phyloP scores from a whole-genome alignment of 441 rosid species.

The Populus trichocarpa region DNA sequence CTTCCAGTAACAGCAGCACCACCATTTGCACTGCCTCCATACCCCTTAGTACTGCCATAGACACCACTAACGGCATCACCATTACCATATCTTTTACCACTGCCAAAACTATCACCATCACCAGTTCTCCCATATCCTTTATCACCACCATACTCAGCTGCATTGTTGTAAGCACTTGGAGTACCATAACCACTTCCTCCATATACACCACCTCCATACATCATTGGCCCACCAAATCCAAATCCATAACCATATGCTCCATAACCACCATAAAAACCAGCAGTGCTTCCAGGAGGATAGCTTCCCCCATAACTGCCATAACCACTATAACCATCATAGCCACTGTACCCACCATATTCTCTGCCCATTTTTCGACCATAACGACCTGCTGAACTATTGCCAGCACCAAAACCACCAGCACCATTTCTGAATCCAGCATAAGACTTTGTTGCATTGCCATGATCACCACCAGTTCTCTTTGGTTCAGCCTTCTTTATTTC shows the following conservation, averaged over 20 bases:
- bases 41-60: slow-evolving; percentile 7
- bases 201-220: slow-evolving; percentile 40
- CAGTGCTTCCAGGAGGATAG: slow-evolving; percentile 29
- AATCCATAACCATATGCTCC: slow-evolving; percentile 42
- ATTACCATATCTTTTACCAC: slow-evolving; percentile 36
- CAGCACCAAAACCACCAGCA: slow-evolving; percentile 25
- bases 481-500: slow-evolving; percentile 99
- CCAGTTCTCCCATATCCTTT: slow-evolving; percentile 27
- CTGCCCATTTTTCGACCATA: slow-evolving; percentile 39
- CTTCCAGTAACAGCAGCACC: slow-evolving; percentile 11
- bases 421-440: slow-evolving; percentile 53
- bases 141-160: slow-evolving; percentile 35
- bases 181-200: slow-evolving; percentile 36
- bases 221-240: slow-evolving; percentile 41
- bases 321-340: slow-evolving; percentile 42
- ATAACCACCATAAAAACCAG: slow-evolving; percentile 43
- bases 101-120: slow-evolving; percentile 24
- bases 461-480: slow-evolving; percentile 62
- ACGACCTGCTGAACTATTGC: slow-evolving; percentile 31
- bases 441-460: slow-evolving; percentile 51
- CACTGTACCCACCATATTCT: slow-evolving; percentile 34
- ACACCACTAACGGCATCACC: slow-evolving; percentile 17
- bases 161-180: slow-evolving; percentile 32
- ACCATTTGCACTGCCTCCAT: slow-evolving; percentile 17
- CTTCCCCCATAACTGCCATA: slow-evolving; percentile 32